Base-by-base conservation (phyloP, 208 protist species). In the Trypanosomatidae sp. region DNA sequence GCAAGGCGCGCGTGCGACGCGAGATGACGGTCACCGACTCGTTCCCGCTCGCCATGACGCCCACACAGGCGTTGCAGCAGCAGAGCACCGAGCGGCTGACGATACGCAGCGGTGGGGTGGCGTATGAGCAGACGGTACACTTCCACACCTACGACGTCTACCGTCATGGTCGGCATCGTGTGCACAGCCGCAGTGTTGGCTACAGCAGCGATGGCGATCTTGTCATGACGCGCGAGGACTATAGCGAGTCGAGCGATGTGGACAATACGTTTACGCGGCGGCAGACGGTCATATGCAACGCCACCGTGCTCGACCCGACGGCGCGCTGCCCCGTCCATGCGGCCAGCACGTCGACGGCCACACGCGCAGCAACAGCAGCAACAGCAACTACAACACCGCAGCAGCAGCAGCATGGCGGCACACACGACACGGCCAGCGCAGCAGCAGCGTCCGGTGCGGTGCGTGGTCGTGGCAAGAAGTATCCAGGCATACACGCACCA, bases 121-220 rank as follows among this genome's bases (percentile, higher is more conserved):
- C 53, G 50, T 88, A 92, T 54, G 44, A 63, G 16, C 60, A 88
- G 46, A 44, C 54, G 32, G 66, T 92, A 53, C 71, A 75, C 60
- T 92, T 88, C 65, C 75, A 86, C 61, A 84, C 78, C 11, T 88
- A 92, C 59, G 83, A 82, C 27, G 48, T 92, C 27, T 92, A 76
- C 67, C 66, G 64, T 2, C 72, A 88, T 48, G 83, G 83, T 24
- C 76, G 69, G 49, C 52, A 55, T 33, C 48, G 81, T n/a, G 83
- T 92, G 25, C 61, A 83, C 49, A 73, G 61, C 8, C 56, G 78
- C 33, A 85, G 72, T 55, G 70, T 92, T 0, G 83, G 83, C 27
- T 92, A 92, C 65, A 88, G 83, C 60, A 82, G 72, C 60, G 78
- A 86, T 10, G 70, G 75, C 15, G 83, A 92, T 52, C 55, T 92